These are phyloP conservation scores for Candida yuanshanica DNA, from an alignment of 805 yeast genomes.

Conservation along the genomic window DNA sequence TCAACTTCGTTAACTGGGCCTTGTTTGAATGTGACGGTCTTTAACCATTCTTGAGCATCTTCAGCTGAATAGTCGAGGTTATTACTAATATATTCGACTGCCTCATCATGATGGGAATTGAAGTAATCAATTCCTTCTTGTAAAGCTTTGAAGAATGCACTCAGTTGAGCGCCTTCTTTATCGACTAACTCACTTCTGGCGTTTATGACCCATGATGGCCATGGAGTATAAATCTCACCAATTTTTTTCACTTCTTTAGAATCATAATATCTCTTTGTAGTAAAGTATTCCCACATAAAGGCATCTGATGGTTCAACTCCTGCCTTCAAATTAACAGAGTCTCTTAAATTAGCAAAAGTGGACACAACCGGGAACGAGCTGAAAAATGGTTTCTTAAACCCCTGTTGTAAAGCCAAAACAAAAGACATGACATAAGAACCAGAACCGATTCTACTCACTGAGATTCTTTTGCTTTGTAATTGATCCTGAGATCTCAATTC, in stretches of 20 bases:
- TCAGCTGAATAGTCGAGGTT: constrained; percentile 70
- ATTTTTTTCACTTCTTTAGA: constrained; percentile 70
- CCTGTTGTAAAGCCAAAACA: constrained; percentile 63
- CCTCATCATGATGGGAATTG: constrained; percentile 52
- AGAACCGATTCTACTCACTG: constrained; percentile 82
- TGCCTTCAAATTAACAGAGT: constrained; percentile 60
- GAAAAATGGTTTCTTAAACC: constrained; percentile 48
- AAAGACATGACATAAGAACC: constrained; percentile 91
- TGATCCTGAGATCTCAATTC: constrained; percentile 49
- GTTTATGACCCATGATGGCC: constrained; percentile 92
- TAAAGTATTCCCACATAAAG: constrained; percentile 95
- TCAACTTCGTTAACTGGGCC: constrained; percentile 41
- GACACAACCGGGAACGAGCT: constrained; percentile 51
- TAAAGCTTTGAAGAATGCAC: constrained; percentile 45
- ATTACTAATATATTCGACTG: constrained; percentile 54
- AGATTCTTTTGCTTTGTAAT: constrained; percentile 58
- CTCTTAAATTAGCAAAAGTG: constrained; percentile 71
- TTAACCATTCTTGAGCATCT: constrained; percentile 79
- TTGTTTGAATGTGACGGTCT: constrained; percentile 60
- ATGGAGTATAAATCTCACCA: constrained; percentile 89
- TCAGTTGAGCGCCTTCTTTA: constrained; percentile 24
- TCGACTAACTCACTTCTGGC: constrained; percentile 38
- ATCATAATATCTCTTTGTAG: constrained; percentile 82
- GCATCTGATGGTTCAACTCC: constrained; percentile 57
- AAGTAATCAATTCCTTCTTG: constrained; percentile 68